Percentiles rank a stretch among this genome's conserved stretches.
Conservation (phyloP, 495 filamentous ascomycete species). For the Cairneyella variabilis region DNA sequence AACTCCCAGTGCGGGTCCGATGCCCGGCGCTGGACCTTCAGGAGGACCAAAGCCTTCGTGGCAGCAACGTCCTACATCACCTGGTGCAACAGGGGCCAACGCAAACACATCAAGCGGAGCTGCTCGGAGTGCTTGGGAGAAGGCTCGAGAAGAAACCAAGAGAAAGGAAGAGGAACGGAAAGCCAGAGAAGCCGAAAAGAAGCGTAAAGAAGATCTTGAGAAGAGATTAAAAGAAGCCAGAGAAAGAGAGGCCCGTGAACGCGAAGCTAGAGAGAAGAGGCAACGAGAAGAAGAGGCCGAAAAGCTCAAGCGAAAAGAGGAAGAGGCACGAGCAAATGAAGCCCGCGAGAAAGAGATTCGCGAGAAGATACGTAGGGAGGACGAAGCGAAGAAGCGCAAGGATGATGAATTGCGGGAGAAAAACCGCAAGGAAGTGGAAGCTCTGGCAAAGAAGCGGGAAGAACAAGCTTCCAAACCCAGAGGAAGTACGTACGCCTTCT, state of each 20-base stretch:
- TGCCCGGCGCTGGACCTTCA: constrained; percentile 23
- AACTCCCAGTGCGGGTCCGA: constrained; percentile 30
- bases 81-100: constrained; percentile 23
- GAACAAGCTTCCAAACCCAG: constrained; percentile 24
- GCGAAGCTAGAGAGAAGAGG: constrained; percentile 32
- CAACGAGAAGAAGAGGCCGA: constrained; percentile 29
- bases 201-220: constrained; percentile 43
- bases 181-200: constrained; percentile 42
- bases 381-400: constrained; percentile 26
- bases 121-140: constrained; percentile 60
- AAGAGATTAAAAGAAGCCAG: constrained; percentile 29
- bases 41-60: constrained; percentile 14
- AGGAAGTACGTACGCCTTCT: constrained; percentile 44
- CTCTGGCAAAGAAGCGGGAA: constrained; percentile 14
- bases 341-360: constrained; percentile 33
- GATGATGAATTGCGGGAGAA: constrained; percentile 21
- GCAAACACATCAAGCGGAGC: constrained; percentile 20
- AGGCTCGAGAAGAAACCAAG: constrained; percentile 64
- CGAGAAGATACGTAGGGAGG: constrained; percentile 27
- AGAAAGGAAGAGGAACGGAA: constrained; percentile 60
- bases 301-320: constrained; percentile 26
- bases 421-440: constrained; percentile 24
- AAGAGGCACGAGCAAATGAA: constrained; percentile 24
- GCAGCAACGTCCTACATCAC: constrained; percentile 14
- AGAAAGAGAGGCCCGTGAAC: constrained; percentile 37